Evolutionary conservation across 768 basidiomycete genomes (phyloP).

Genomic region (Lactifluus pinguis): DNA sequence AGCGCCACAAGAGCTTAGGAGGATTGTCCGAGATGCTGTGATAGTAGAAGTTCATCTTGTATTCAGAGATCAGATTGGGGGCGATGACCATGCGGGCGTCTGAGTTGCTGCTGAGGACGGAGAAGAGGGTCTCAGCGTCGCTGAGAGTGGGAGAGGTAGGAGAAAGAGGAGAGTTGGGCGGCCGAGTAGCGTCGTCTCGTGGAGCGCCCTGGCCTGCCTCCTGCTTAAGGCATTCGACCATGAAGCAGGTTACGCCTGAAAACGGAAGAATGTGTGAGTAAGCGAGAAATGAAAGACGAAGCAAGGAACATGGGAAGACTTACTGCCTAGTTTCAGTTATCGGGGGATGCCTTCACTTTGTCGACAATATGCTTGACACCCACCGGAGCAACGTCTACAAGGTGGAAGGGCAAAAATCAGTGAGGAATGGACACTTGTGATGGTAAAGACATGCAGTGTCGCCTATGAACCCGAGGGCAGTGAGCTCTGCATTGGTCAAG

Average conservation of each 20-base stretch:
- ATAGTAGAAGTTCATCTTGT: too few species aligned
- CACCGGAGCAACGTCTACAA: constrained; percentile 21
- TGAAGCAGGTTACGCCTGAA: constrained; percentile 26
- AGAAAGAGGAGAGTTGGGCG: constrained; percentile 9
- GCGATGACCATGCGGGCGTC: too few species aligned
- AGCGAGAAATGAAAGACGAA: too few species aligned
- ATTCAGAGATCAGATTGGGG: too few species aligned
- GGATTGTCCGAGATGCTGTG: too few species aligned
- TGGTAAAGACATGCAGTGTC: constrained; percentile 18
- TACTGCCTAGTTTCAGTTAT: constrained; percentile 19
- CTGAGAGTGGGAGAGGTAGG: constrained; percentile 10
- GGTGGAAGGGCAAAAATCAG: constrained; percentile 19
- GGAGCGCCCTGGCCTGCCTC: too few species aligned
- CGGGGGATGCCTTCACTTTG: constrained; percentile 22
- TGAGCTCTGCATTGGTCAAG: too few species aligned
- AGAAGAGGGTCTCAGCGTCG: constrained; percentile 9
- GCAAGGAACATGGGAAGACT: too few species aligned
- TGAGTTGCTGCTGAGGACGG: constrained; percentile 6
- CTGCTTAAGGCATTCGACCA: too few species aligned
- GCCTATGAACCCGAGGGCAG: constrained; percentile 20
- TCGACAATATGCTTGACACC: constrained; percentile 14
- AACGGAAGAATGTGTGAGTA: too few species aligned
- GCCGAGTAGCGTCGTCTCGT: too few species aligned
- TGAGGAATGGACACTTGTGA: constrained; percentile 18
- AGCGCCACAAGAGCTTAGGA: too few species aligned